Percentiles rank a stretch among this genome's conserved stretches.
phyloP scores from a whole-genome alignment of 768 basidiomycete genomes.

The Russula earlei region DNA sequence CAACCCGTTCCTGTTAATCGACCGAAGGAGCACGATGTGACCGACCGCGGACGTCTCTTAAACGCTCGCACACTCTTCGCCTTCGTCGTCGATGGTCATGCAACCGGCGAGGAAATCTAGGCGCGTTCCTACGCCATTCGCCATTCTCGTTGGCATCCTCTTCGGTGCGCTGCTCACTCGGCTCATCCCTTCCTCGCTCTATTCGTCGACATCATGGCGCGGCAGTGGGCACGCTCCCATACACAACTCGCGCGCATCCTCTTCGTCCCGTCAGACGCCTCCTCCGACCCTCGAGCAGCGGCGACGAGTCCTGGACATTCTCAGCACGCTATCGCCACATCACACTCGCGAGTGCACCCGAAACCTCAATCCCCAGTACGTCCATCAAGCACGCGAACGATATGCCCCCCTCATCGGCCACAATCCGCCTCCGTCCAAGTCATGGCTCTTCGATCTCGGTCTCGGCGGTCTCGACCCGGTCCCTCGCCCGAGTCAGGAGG shows the following conservation, averaged over 20 bases:
- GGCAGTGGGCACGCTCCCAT: slow-evolving; percentile 40
- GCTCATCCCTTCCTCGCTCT: not conserved
- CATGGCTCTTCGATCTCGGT: slow-evolving; percentile 56
- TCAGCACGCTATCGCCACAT: slow-evolving; percentile 81
- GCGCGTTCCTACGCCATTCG: slow-evolving; percentile 42
- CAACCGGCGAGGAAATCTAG: not conserved
- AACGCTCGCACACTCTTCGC: not conserved
- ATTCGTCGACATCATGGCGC: slow-evolving; percentile 38
- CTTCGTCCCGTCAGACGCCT: slow-evolving; percentile 48
- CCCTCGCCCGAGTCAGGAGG: slow-evolving; percentile 34
- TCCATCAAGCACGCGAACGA: slow-evolving; percentile 74
- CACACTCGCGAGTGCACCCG: slow-evolving; percentile 91
- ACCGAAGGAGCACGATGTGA: too few relatives aligned
- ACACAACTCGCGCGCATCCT: slow-evolving; percentile 36
- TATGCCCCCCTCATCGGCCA: slow-evolving; percentile 81
- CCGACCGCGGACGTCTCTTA: too few relatives aligned
- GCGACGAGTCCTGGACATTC: slow-evolving; percentile 72
- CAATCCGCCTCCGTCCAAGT: slow-evolving; percentile 43
- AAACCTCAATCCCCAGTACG: slow-evolving; percentile 74
- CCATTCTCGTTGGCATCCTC: slow-evolving; percentile 51
- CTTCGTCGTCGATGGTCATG: not conserved
- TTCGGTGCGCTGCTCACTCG: slow-evolving; percentile 45
- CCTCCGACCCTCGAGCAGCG: slow-evolving; percentile 81
- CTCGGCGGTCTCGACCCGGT: slow-evolving; percentile 22
- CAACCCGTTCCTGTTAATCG: too few relatives aligned